Conservation (phyloP, 495 filamentous ascomycete species). For the Talaromyces nanjingensis region DNA sequence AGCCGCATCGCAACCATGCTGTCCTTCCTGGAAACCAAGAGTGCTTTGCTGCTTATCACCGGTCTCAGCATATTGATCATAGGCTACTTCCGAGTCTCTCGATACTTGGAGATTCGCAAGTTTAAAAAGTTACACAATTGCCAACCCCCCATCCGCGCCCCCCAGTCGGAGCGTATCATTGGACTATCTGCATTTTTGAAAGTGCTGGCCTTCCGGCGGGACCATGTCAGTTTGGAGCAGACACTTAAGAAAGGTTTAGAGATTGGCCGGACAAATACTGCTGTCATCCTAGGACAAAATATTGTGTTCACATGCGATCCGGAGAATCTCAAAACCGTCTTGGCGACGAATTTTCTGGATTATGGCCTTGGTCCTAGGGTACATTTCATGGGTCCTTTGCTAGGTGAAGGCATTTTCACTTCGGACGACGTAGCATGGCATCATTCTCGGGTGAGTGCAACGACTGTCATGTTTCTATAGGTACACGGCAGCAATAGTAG, state of each 20-base stretch:
- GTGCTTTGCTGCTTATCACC: background rate
- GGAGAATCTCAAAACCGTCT: conserved; percentile 55
- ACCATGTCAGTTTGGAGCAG: background rate
- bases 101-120: background rate
- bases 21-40: background rate
- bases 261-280: background rate
- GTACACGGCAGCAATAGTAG: conserved; percentile 18
- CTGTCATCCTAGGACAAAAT: conserved; percentile 13
- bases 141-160: background rate
- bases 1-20: background rate
- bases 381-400: conserved; percentile 43
- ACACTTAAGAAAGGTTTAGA: background rate
- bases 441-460: conserved; percentile 28
- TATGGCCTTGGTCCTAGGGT: conserved; percentile 52
- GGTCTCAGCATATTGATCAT: background rate
- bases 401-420: conserved; percentile 69
- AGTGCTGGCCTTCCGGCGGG: background rate
- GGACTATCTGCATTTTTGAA: background rate
- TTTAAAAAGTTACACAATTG: background rate
- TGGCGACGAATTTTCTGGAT: conserved; percentile 53
- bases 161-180: background rate
- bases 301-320: conserved; percentile 45
- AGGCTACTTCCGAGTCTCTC: background rate
- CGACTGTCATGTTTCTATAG: conserved; percentile 39
- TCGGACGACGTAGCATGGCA: conserved; percentile 59